phyloP scores from a whole-genome alignment of 176 grass and related monocot species.

The Carex kokanica region DNA sequence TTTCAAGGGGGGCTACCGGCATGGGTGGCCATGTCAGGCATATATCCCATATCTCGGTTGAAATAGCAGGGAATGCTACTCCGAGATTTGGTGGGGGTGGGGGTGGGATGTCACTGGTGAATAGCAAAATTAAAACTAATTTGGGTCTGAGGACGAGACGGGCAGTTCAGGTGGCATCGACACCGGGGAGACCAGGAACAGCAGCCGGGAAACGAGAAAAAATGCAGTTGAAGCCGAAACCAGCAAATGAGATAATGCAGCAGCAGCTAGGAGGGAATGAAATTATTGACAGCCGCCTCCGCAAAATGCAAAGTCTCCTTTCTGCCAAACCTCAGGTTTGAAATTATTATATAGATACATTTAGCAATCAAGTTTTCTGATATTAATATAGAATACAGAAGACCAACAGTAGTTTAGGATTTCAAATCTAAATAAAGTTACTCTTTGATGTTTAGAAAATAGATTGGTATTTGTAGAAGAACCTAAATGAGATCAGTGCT shows the following conservation, averaged over 20 bases:
- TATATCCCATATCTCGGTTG: background rate
- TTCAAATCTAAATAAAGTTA: background rate
- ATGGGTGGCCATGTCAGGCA: slow-evolving; percentile 19
- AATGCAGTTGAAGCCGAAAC: slow-evolving; percentile 23
- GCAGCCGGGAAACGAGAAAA: slow-evolving; percentile 18
- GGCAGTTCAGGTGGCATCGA: slow-evolving; percentile 22
- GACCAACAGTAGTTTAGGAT: background rate
- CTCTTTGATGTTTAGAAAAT: background rate
- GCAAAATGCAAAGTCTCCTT: slow-evolving; percentile 36
- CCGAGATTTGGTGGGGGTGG: background rate
- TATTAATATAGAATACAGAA: background rate
- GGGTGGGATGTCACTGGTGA: slow-evolving; percentile 40
- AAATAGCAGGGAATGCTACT: background rate
- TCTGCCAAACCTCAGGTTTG: slow-evolving; percentile 43
- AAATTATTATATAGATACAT: slow-evolving; percentile 25
- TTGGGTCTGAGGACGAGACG: slow-evolving; percentile 45
- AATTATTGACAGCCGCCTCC: slow-evolving; percentile 25
- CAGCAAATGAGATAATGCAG: slow-evolving; percentile 61
- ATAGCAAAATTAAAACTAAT: slow-evolving; percentile 48
- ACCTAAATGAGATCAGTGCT: background rate
- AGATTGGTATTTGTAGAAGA: background rate
- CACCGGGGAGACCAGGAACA: slow-evolving; percentile 38
- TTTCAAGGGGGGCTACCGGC: slow-evolving; percentile 29
- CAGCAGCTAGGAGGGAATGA: slow-evolving; percentile 47
- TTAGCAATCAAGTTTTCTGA: slow-evolving; percentile 7